Conservation (phyloP, 805 yeast genomes). For the Kazachstania psychrophila region DNA sequence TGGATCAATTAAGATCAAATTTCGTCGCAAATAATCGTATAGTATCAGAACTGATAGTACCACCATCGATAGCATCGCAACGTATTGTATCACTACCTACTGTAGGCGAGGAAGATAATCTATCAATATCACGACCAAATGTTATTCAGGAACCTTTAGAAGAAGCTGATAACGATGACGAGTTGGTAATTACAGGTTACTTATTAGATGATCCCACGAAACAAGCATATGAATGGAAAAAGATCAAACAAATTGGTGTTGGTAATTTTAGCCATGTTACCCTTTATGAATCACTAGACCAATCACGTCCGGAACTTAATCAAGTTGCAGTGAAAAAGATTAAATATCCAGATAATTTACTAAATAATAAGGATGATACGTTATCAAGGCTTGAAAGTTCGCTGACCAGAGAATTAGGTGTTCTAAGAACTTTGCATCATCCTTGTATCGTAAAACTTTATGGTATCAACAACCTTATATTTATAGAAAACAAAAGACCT, state of each 20-base stretch:
- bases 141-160: neutral
- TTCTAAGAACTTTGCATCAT: conserved; percentile 48
- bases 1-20: conserved; percentile 6
- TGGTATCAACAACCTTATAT: conserved; percentile 33
- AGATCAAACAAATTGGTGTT: conserved; percentile 42
- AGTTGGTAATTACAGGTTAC: too few relatives aligned
- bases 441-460: conserved; percentile 61
- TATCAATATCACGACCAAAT: neutral
- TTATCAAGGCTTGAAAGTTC: conserved; percentile 50
- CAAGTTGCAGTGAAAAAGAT: conserved; percentile 67
- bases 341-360: conserved; percentile 29
- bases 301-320: conserved; percentile 7
- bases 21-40: conserved; percentile 12
- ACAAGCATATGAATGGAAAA: conserved; percentile 28
- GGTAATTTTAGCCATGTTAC: conserved; percentile 66
- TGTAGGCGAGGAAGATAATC: conserved; percentile 11
- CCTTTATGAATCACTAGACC: conserved; percentile 32
- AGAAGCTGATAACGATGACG: neutral
- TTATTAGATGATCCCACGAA: conserved; percentile 10
- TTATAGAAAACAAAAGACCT: conserved; percentile 23
- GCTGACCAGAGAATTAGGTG: conserved; percentile 62
- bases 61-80: conserved; percentile 13
- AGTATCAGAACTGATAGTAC: conserved; percentile 20
- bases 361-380: conserved; percentile 35
- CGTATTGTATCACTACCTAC: conserved; percentile 23